These are phyloP conservation scores for Akanthomyces uredinophilus DNA, from an alignment of 2,329 filamentous ascomycete species.

Conservation along the genomic window DNA sequence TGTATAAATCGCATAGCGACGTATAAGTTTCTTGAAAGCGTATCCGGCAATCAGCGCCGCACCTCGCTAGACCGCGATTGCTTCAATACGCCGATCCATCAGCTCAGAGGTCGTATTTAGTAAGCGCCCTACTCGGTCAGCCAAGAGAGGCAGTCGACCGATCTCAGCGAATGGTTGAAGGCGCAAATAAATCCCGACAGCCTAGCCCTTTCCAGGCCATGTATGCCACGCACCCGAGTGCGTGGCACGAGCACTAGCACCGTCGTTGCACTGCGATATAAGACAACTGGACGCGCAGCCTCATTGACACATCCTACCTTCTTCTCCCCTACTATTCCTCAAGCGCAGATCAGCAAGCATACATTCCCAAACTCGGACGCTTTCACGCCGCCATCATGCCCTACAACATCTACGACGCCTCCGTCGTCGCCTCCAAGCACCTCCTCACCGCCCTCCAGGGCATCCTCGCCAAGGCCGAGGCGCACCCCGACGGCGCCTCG, in stretches of 20 bases:
- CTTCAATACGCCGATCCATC: neutral
- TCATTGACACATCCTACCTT: neutral
- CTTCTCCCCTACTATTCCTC: neutral
- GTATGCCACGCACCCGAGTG: too few species aligned
- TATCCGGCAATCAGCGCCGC: too few species aligned
- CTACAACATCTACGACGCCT: conserved; percentile 25
- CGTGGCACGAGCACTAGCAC: too few species aligned
- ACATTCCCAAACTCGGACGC: neutral
- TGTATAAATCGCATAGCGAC: too few species aligned
- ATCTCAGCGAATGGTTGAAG: neutral
- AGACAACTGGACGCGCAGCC: neutral
- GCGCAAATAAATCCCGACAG: neutral
- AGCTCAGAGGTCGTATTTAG: neutral
- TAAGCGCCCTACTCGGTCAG: neutral
- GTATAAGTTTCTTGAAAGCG: too few species aligned
- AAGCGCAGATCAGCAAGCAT: neutral
- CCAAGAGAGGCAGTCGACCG: neutral
- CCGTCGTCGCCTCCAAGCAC: conserved; percentile 20
- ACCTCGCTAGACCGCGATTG: too few species aligned
- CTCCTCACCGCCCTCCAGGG: conserved; percentile 20
- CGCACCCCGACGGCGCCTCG: conserved; percentile 20
- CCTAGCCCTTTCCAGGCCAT: neutral
- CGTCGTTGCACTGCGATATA: too few species aligned
- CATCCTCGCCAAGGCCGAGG: conserved; percentile 24
- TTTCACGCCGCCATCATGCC: conserved; percentile 17